Evolutionary conservation across 805 yeast genomes (phyloP).

Genomic region (Saccharomyces mikatae): DNA sequence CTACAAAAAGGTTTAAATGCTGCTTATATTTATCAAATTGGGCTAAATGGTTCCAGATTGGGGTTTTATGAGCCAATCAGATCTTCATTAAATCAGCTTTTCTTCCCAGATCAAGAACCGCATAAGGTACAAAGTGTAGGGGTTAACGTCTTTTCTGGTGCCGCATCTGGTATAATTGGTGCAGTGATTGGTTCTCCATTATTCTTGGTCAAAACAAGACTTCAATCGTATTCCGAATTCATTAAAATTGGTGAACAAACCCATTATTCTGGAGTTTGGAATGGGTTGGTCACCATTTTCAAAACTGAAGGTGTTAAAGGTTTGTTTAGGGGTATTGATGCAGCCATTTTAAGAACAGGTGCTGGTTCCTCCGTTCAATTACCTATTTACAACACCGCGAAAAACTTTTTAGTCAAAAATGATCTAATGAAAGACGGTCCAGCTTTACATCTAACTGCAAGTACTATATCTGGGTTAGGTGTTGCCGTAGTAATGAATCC

Average conservation of each 20-base stretch:
- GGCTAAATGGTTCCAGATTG: constrained; percentile 86
- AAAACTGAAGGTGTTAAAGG: constrained; percentile 74
- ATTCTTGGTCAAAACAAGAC: constrained; percentile 86
- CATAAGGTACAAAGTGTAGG: constrained; percentile 41
- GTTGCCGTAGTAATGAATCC: constrained; percentile 96
- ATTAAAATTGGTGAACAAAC: constrained; percentile 86
- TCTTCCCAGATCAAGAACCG: constrained; percentile 45
- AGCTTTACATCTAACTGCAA: constrained; percentile 60
- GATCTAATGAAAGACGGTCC: constrained; percentile 55
- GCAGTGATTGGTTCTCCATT: constrained; percentile 87
- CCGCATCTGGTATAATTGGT: constrained; percentile 78
- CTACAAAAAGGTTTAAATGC: constrained; percentile 82
- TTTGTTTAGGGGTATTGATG: constrained; percentile 83
- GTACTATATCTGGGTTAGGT: constrained; percentile 79
- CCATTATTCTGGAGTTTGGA: constrained; percentile 59
- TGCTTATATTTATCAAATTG: constrained; percentile 85
- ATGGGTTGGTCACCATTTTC: constrained; percentile 60
- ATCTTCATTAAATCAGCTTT: constrained; percentile 42
- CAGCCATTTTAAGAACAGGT: constrained; percentile 90
- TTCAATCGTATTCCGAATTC: constrained; percentile 78
- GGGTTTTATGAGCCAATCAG: constrained; percentile 92
- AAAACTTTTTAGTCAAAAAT: constrained; percentile 48
- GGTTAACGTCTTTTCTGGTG: constrained; percentile 74
- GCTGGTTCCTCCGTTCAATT: constrained; percentile 93
- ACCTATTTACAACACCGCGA: constrained; percentile 79